These are phyloP conservation scores for Macroventuria anomochaeta DNA, from an alignment of 2,329 filamentous ascomycete species.

Conservation along the genomic window DNA sequence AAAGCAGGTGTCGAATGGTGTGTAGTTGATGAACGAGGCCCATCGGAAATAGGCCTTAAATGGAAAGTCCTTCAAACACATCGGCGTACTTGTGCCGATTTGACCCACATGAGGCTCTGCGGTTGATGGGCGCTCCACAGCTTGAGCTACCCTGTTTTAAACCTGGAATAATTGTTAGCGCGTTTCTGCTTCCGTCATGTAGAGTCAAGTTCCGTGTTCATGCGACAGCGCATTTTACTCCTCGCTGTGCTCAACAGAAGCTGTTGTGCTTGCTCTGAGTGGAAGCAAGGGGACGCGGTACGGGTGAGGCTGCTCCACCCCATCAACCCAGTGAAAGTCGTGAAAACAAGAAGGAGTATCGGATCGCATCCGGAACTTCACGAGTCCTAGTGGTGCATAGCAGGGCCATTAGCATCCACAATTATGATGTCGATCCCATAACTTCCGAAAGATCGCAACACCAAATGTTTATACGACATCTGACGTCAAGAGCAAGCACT, in stretches of 20 bases:
- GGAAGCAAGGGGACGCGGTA: too few relatives aligned
- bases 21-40: too few relatives aligned
- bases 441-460: not conserved
- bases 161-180: not conserved
- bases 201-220: not conserved
- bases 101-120: not conserved
- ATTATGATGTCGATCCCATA: constrained; percentile 7
- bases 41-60: too few relatives aligned
- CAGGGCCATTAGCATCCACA: not conserved
- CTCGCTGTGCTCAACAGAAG: too few relatives aligned
- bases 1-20: too few relatives aligned
- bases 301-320: too few relatives aligned
- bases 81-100: too few relatives aligned
- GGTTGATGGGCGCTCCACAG: not conserved
- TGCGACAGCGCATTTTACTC: too few relatives aligned
- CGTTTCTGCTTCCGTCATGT: not conserved
- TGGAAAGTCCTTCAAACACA: too few relatives aligned
- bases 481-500: constrained; percentile 8
- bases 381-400: not conserved
- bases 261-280: too few relatives aligned
- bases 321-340: too few relatives aligned
- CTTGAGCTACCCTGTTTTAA: not conserved
- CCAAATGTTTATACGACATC: not conserved
- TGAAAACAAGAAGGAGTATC: not conserved
- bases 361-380: not conserved